Percentiles rank a stretch among this genome's conserved stretches.
Conservation (phyloP, 768 basidiomycete species). For the Suillus lakei region DNA sequence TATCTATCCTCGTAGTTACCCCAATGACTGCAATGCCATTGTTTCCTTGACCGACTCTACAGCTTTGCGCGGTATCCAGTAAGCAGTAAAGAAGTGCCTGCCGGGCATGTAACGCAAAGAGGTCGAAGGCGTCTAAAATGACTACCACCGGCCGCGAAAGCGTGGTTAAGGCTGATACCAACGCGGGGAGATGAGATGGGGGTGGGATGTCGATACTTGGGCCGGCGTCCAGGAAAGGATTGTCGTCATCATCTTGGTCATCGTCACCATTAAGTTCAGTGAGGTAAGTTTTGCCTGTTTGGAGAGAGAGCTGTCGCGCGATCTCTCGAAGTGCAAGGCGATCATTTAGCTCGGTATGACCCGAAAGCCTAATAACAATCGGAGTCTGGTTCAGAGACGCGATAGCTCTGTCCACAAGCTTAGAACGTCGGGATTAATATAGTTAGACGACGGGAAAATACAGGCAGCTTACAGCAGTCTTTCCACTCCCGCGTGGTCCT, state of each 20-base stretch:
- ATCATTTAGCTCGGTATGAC: conserved; percentile 85
- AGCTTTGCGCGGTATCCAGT: conserved; percentile 91
- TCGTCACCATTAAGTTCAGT: conserved; percentile 43
- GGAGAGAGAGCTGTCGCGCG: conserved; percentile 78
- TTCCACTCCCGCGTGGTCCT: conserved; percentile 87
- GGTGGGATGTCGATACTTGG: conserved; percentile 54
- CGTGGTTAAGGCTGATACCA: conserved; percentile 79
- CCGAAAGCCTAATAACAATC: conserved; percentile 82
- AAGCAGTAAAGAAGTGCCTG: conserved; percentile 95
- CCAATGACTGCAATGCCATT: conserved; percentile 88
- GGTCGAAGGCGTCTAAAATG: conserved; percentile 90
- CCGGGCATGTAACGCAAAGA: conserved; percentile 89
- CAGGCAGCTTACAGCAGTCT: conserved; percentile 64
- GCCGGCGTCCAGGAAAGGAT: conserved; percentile 52
- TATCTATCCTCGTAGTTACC: conserved; percentile 84
- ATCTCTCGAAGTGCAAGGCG: conserved; percentile 92
- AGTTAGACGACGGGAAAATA: conserved; percentile 7
- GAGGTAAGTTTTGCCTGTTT: conserved; percentile 69
- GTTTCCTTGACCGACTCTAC: conserved; percentile 59
- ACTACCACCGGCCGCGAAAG: conserved; percentile 81
- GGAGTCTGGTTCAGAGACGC: conserved; percentile 51
- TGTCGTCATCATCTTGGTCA: conserved; percentile 36
- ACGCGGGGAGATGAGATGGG: conserved; percentile 69
- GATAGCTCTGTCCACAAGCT: conserved; percentile 70
- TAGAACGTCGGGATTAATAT: conserved; percentile 9